These are phyloP conservation scores for Mrakia blollopis DNA, from an alignment of 768 basidiomycete genomes.

Conservation along the genomic window DNA sequence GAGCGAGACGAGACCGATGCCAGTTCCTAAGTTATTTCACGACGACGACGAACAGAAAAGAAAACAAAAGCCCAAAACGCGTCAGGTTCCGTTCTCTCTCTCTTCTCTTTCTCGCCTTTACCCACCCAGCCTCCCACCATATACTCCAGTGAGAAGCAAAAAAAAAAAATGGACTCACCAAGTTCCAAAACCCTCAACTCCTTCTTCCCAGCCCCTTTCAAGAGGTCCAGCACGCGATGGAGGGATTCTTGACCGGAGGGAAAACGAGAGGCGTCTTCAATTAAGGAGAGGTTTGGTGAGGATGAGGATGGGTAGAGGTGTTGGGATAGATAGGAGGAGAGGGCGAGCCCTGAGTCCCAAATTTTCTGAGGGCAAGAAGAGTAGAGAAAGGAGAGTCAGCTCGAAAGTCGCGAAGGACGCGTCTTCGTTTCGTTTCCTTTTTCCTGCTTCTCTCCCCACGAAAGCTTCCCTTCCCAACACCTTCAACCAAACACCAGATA, in stretches of 20 bases:
- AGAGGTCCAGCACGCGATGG: conserved; percentile 40
- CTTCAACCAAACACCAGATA: neutral
- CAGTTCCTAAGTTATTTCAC: conserved; percentile 61
- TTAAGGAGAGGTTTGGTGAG: conserved; percentile 8
- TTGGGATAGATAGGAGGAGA: conserved; percentile 68
- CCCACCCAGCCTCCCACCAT: neutral
- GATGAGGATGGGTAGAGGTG: neutral
- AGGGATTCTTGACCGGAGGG: conserved; percentile 38
- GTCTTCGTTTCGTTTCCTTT: neutral
- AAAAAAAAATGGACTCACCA: conserved; percentile 49
- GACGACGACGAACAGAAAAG: neutral
- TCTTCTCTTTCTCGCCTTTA: no score
- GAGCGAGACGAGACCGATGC: conserved; percentile 76
- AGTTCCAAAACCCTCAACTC: conserved; percentile 57
- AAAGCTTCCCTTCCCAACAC: neutral
- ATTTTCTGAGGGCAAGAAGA: conserved; percentile 62
- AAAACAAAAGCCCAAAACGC: neutral
- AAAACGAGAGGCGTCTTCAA: conserved; percentile 7
- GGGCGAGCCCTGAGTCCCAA: conserved; percentile 88
- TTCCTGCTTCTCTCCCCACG: neutral
- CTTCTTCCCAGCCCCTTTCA: neutral
- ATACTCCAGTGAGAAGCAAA: no score
- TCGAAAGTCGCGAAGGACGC: neutral
- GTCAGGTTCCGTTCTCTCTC: neutral
- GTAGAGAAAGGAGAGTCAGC: neutral